Evolutionary conservation across 768 basidiomycete species (phyloP), one percentile per base, ranked within the genome.

Genomic region (Tephrocybe sp.): DNA sequence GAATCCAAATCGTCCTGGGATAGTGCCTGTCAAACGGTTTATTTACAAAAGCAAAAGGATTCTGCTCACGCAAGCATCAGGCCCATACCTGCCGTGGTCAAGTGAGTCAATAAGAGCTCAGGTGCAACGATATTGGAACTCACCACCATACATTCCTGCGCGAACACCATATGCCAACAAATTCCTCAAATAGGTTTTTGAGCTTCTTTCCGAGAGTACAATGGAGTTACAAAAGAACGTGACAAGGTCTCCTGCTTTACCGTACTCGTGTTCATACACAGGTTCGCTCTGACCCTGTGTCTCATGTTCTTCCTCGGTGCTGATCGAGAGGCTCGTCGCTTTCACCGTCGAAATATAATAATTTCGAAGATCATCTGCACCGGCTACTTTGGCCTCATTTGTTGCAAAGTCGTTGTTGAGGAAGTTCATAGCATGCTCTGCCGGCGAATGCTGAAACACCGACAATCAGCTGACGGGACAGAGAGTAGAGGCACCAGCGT

Each of bases 391-490:
- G 4, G 59, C 38, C 9, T 58, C 59, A 16, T 43, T 45, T 8
- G 57, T 42, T 0, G 47, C 54, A 46, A 80, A 80, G 50, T 80
- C 78, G 26, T 64, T 68, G 56, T 77, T 79, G 43, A 84, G 69
- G 51, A 83, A 70, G 57, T 79, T 79, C 62, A 86, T 75, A 0
- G 82, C 77, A 47, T 83, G 81, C 54, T 85, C 84, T 0, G 76
- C 71, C 0, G 84, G 83, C 25, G 80, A 80, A 42, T 65, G 70
- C 67, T 77, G 62, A 34, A 15, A 11, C 15, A 25, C 8, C 5
- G 47, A 12, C 60, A 39, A 64, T 59, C 6, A 42, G 15, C n/a
- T 31, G 46, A 42, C 26, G 11, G 26, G 46, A 25, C 9, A 18
- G 22, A 18, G 13, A 26, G 22, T 45, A 5, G 25, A 36, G 51